Evolutionary conservation across 2,329 filamentous ascomycete genomes (phyloP), one percentile per base, ranked within the genome.

Genomic region (Fusarium siculi): DNA sequence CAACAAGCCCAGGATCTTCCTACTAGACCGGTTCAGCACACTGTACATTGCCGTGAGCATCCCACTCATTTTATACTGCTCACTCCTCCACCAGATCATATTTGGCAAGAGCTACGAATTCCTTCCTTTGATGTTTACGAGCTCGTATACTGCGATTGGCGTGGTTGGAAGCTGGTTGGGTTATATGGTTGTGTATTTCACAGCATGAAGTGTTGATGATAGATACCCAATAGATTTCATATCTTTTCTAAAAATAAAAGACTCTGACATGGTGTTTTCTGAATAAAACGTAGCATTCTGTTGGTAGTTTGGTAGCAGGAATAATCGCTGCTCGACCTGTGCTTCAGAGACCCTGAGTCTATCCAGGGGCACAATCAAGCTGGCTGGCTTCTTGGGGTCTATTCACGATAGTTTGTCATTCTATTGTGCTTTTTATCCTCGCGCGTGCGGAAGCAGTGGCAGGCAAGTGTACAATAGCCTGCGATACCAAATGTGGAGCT

Each of bases 141-240:
- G 96, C 85, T 93, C 93, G 18, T 99, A 98, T 82, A 94, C 93
- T 39, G 96, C 96, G 9, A 86, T 98, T 65, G 96, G 96, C n/a
- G 95, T 98, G 2, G 91, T 98, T 23, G 95, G 94, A 7, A 98
- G 96, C 83, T 98, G 96, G 96, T 78, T 98, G 44, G 95, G 96
- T 15, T 98, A 97, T 81, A 90, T 95, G 85, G 93, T 97, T 37
- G 95, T 98, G 56, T 98, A 96, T 83, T 95, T 98, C 78, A 86
- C 87, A 11, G 87, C 87, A 39, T 89, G 63, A 79, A 39, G 42
- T 56, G 44, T 37, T 55, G 37, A 61, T 64, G 66, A 39, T 56
- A 57, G 75, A 78, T 79, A 78, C 75, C 78, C 72, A 57, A 69
- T 75, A 75, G 55, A 69, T 63, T 72, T 44, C 47, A 30, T 68